Evolutionary conservation across 2,329 filamentous ascomycete species (phyloP), one percentile per base, ranked within the genome.

Genomic region (Pestalotiopsis sp.): DNA sequence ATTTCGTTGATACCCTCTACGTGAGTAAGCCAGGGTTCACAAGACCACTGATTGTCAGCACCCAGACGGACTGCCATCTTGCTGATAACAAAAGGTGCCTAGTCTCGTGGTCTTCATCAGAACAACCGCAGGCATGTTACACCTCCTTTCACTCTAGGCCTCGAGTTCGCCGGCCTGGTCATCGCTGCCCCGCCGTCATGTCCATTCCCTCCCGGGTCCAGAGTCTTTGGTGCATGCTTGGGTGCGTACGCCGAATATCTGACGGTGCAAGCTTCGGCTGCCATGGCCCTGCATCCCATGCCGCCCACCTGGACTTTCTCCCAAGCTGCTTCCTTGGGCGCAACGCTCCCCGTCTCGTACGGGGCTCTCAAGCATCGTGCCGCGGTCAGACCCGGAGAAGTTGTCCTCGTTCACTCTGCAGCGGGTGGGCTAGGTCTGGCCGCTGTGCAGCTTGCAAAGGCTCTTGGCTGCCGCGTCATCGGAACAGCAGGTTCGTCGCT

Each of bases 1-100:
- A 89, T 66, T 89, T 88, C 73, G 87, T 89, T 62, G 88, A 90
- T 73, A 83, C 88, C 9, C 82, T 90, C 61, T 90, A 90, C 74
- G 80, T 82, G 70, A 25, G 76, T 68, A 3, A 59, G 23, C 36
- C 31, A 63, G 31, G 36, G 49, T 25, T 13, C 39, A 64, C 62
- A 36, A 36, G 31, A 27, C 31, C 31, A 36, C 31, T 36, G 31
- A 36, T 7, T 36, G 31, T 7, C 31, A 31, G 25, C 25, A 27
- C 25, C 3, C 25, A 27, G 25, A 27, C 25, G 25, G 31, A 31
- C 31, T 31, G 31, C 31, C 31, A 36, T 36, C 31, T 36, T 36
- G 31, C 31, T 36, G 20, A 14, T 14, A 60, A 60, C 0, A n/a
- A 25, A 67, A 45, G 39, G 56, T 4, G 23, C 41, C 39, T 60